A percentile compares a stretch with the other conserved stretches of the same genome.
These are phyloP conservation scores for Gaertneriomyces sp. DNA, from an alignment of 192 early-diverging fungal species.

Conservation along the genomic window DNA sequence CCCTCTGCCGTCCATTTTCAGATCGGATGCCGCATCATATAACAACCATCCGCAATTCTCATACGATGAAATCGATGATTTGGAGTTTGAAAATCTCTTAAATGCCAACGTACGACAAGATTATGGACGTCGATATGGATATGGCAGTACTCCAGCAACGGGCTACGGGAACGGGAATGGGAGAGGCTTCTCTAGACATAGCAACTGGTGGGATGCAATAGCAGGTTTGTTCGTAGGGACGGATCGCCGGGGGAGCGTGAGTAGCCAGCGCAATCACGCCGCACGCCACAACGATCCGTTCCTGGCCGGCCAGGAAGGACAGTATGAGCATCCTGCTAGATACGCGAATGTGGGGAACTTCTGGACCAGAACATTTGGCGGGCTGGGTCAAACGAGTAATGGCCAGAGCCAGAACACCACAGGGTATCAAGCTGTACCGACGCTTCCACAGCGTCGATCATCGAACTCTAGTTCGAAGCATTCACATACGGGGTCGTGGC, in stretches of 20 bases:
- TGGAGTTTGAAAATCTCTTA: constrained; percentile 33
- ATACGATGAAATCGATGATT: constrained; percentile 35
- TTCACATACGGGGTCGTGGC: too few species aligned
- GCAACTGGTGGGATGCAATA: constrained; percentile 7
- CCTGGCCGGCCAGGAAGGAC: neutral
- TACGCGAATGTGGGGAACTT: neutral
- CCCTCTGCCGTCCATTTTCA: too few species aligned
- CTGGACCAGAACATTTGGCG: neutral
- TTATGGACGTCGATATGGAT: neutral
- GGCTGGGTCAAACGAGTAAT: neutral
- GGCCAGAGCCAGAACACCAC: neutral
- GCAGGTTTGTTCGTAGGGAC: constrained; percentile 8
- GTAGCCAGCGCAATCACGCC: neutral
- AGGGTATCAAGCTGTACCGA: constrained; percentile 23
- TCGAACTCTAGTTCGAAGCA: neutral
- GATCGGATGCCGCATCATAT: neutral
- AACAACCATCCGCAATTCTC: constrained; percentile 3
- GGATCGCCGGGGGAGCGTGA: neutral
- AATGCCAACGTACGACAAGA: neutral
- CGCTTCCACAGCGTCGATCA: neutral
- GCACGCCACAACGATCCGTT: neutral
- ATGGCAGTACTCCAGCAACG: neutral
- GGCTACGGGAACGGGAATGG: neutral
- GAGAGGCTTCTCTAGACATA: neutral
- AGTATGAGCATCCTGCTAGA: neutral